These are phyloP conservation scores for Ceratobasidium papillatum DNA, from an alignment of 1,284 basidiomycete genomes.

Conservation along the genomic window DNA sequence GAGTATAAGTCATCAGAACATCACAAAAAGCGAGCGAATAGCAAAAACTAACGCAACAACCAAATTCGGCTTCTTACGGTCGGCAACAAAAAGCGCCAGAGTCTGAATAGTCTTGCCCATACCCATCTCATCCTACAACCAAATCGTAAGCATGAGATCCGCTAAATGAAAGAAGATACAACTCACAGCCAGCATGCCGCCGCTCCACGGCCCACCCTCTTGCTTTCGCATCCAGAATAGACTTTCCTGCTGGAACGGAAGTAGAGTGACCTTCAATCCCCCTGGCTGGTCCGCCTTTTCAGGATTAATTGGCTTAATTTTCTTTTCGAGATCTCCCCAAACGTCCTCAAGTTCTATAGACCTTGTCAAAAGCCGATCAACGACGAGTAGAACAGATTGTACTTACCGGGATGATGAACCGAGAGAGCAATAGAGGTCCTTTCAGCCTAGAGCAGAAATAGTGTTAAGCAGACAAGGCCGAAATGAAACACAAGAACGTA, in stretches of 20 bases:
- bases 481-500: conserved; percentile 50
- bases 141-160: not conserved
- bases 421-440: conserved; percentile 72
- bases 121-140: conserved; percentile 84
- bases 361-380: conserved; percentile 40
- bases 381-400: not conserved
- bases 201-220: conserved; percentile 87
- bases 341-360: conserved; percentile 74
- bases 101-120: conserved; percentile 99
- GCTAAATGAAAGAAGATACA: conserved; percentile 41
- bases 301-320: conserved; percentile 71
- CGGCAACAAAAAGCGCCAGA: conserved; percentile 87
- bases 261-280: conserved; percentile 71
- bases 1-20: not conserved
- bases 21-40: not conserved
- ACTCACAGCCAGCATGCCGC: conserved; percentile 90
- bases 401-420: conserved; percentile 64
- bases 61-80: conserved; percentile 82
- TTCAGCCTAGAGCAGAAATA: conserved; percentile 66
- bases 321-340: conserved; percentile 86
- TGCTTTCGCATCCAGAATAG: conserved; percentile 96
- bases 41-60: conserved; percentile 79
- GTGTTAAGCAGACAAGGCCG: not conserved
- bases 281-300: conserved; percentile 79
- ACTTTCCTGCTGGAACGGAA: conserved; percentile 76